These are phyloP conservation scores for Musa schizocarpa DNA, from an alignment of 176 grass and related monocot genomes.

Conservation along the genomic window DNA sequence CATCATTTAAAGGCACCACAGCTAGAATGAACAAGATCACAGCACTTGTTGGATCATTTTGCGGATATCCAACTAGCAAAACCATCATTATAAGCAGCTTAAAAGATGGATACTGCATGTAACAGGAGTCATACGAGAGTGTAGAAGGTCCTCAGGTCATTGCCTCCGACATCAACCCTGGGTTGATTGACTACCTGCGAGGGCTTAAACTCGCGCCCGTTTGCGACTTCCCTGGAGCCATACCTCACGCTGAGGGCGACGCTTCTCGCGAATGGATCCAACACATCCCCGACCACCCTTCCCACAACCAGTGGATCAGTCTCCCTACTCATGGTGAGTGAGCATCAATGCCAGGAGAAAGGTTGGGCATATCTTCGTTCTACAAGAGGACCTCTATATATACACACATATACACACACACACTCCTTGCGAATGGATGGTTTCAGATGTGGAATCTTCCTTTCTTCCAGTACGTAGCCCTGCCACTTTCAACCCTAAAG, in stretches of 20 bases:
- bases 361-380: too few species aligned
- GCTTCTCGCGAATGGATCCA: conserved; percentile 43
- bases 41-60: background rate
- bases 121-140: conserved; percentile 36
- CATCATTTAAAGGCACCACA: conserved; percentile 15
- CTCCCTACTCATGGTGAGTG: background rate
- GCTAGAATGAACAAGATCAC: background rate
- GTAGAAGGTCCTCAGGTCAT: conserved; percentile 53
- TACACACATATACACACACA: too few species aligned
- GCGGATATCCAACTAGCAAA: too few species aligned
- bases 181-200: conserved; percentile 43
- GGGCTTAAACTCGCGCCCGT: conserved; percentile 49
- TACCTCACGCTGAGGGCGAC: conserved; percentile 46
- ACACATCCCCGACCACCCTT: conserved; percentile 50
- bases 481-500: too few species aligned
- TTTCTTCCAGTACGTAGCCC: too few species aligned
- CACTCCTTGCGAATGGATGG: too few species aligned
- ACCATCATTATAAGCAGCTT: too few species aligned
- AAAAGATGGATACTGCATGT: too few species aligned
- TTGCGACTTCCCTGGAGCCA: conserved; percentile 35
- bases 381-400: too few species aligned
- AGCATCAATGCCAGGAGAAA: too few species aligned
- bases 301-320: conserved; percentile 34
- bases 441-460: too few species aligned
- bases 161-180: conserved; percentile 44